phyloP scores from a whole-genome alignment of 2,329 filamentous ascomycete genomes.

The Paracoccidioides brasiliensis region DNA sequence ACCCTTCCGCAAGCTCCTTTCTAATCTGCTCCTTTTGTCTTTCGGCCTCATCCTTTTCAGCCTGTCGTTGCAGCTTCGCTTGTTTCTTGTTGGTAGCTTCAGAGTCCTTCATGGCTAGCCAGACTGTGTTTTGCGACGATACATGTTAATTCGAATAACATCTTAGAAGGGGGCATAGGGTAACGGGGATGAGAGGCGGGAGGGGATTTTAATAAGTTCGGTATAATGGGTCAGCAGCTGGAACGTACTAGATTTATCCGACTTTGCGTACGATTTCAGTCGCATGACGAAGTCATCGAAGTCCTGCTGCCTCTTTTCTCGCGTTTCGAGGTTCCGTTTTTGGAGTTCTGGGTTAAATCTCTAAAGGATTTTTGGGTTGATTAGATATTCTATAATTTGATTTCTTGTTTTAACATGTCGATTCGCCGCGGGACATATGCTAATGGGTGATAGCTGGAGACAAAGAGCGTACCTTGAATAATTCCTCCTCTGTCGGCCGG shows the following conservation, averaged over 20 bases:
- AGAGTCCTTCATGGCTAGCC: slow-evolving; percentile 21
- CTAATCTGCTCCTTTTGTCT: slow-evolving; percentile 28
- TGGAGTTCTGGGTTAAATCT: slow-evolving; percentile 93
- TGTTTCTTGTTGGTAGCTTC: slow-evolving; percentile 23
- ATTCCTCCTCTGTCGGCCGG: slow-evolving; percentile 73
- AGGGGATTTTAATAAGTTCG: too few species aligned
- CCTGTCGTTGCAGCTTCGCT: slow-evolving; percentile 15
- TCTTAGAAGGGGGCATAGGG: not conserved
- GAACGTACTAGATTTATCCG: slow-evolving; percentile 71
- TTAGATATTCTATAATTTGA: not conserved
- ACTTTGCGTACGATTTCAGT: slow-evolving; percentile 81
- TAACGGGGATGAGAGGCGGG: not conserved
- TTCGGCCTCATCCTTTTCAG: slow-evolving; percentile 21
- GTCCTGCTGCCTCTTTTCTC: slow-evolving; percentile 63
- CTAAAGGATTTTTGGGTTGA: slow-evolving; percentile 24
- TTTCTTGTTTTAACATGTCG: not conserved
- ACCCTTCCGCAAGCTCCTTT: slow-evolving; percentile 25
- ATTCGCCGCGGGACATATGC: too few species aligned
- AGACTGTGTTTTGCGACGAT: slow-evolving; percentile 19
- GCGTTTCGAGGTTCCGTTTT: slow-evolving; percentile 67
- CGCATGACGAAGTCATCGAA: slow-evolving; percentile 77
- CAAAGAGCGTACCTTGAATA: slow-evolving; percentile 48
- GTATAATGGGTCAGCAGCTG: not conserved
- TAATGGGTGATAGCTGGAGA: not conserved
- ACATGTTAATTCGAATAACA: not conserved